Evolutionary conservation across 2,329 filamentous ascomycete species (phyloP).

Genomic region (Sporothrix humicola): DNA sequence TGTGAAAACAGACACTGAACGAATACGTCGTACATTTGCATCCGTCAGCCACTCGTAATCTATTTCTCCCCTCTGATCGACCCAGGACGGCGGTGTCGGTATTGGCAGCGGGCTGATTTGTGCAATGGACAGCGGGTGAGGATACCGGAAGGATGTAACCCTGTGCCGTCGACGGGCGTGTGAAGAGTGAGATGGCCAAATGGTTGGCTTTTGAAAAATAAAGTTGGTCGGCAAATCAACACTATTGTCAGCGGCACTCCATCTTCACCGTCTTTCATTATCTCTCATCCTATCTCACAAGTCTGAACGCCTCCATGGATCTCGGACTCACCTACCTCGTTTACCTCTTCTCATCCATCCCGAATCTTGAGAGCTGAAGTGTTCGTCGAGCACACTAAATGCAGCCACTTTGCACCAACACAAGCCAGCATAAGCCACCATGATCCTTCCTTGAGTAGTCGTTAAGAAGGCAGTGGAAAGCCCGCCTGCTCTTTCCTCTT

Average conservation of each 20-base stretch:
- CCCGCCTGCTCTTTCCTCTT: slow-evolving; percentile 8
- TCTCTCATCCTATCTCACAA: too few species aligned
- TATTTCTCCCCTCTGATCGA: background rate
- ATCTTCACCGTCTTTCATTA: too few species aligned
- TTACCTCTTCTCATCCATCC: background rate
- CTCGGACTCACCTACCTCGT: too few species aligned
- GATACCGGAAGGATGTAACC: slow-evolving; percentile 19
- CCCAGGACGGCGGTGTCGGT: slow-evolving; percentile 14
- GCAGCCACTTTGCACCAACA: background rate
- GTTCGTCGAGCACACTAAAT: background rate
- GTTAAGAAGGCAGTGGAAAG: background rate
- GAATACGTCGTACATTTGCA: background rate
- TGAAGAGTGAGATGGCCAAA: too few species aligned
- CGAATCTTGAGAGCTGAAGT: background rate
- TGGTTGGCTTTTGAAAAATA: background rate
- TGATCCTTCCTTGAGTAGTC: background rate
- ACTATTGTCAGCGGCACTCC: too few species aligned
- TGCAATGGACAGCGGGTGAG: background rate
- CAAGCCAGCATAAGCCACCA: background rate
- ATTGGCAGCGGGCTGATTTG: background rate
- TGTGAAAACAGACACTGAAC: background rate
- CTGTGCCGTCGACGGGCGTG: background rate
- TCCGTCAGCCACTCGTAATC: background rate
- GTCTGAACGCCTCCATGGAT: too few species aligned
- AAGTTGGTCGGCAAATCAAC: background rate